These are phyloP conservation scores for Melaleuca alternifolia DNA, from an alignment of 345 rosid genomes.

Conservation along the genomic window DNA sequence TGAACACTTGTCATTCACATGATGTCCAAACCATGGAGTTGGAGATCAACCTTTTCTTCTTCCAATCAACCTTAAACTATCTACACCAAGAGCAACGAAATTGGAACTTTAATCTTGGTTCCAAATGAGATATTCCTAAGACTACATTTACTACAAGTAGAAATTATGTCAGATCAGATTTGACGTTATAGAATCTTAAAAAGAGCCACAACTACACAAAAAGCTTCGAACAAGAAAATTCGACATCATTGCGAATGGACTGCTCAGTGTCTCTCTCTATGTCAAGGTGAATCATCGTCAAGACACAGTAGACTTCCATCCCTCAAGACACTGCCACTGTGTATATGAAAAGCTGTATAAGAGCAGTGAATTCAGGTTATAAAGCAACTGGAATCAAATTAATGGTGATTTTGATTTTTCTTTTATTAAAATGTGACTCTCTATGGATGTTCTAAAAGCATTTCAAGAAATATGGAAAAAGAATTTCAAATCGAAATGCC, in stretches of 20 bases:
- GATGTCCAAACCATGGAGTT: neutral
- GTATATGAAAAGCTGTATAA: neutral
- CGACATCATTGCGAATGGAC: neutral
- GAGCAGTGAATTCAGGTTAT: neutral
- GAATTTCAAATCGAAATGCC: neutral
- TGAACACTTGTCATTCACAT: neutral
- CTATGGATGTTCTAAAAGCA: neutral
- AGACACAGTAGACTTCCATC: neutral
- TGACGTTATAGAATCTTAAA: neutral
- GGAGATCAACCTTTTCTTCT: neutral
- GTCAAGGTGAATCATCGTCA: neutral
- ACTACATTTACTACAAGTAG: neutral
- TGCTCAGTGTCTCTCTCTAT: neutral
- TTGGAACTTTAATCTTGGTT: neutral
- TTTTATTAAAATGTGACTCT: neutral
- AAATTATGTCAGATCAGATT: neutral
- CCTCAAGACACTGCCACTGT: neutral
- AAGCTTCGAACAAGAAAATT: neutral
- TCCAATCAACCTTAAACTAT: neutral
- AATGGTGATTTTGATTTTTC: neutral
- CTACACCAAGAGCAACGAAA: neutral
- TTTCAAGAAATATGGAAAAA: neutral
- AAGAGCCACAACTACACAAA: neutral
- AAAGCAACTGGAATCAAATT: neutral
- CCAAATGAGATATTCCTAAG: neutral